These are phyloP conservation scores for Candida boleticola DNA, from an alignment of 805 yeast species.

Conservation along the genomic window DNA sequence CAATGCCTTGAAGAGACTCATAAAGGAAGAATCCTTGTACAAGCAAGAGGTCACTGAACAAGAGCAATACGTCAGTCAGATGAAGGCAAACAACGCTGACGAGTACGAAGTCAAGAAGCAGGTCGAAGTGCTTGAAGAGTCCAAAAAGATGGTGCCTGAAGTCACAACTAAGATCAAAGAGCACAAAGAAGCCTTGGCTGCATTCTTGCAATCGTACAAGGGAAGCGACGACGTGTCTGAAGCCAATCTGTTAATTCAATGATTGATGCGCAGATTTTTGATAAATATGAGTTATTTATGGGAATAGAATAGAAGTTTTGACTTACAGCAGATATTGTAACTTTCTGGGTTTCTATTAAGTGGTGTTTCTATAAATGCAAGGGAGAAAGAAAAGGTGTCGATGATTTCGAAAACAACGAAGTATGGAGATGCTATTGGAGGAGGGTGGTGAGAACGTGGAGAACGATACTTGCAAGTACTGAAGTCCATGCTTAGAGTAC, in stretches of 20 bases:
- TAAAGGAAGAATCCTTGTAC: conserved; percentile 66
- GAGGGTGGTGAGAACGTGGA: no score
- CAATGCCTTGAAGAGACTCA: conserved; percentile 63
- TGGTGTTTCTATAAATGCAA: no score
- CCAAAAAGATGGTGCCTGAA: conserved; percentile 36
- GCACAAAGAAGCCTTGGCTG: conserved; percentile 28
- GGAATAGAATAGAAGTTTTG: no score
- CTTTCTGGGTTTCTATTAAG: background rate
- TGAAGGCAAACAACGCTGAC: conserved; percentile 50
- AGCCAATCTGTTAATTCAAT: conserved; percentile 23
- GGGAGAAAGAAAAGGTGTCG: no score
- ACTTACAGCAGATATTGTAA: background rate
- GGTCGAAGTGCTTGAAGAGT: conserved; percentile 34
- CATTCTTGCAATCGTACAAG: conserved; percentile 32
- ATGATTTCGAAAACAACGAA: no score
- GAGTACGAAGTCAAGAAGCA: conserved; percentile 62
- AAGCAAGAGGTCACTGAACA: conserved; percentile 58
- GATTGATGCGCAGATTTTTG: no score
- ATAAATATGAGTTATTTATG: no score
- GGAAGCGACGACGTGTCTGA: conserved; percentile 33
- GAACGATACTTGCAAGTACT: no score
- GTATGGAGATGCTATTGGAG: no score
- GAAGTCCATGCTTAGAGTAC: no score
- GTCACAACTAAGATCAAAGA: conserved; percentile 18
- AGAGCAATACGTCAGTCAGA: conserved; percentile 41